Percentiles rank a stretch among this genome's conserved stretches.
These are phyloP conservation scores for Mallotus nudiflorus DNA, from an alignment of 345 rosid genomes.

Conservation along the genomic window DNA sequence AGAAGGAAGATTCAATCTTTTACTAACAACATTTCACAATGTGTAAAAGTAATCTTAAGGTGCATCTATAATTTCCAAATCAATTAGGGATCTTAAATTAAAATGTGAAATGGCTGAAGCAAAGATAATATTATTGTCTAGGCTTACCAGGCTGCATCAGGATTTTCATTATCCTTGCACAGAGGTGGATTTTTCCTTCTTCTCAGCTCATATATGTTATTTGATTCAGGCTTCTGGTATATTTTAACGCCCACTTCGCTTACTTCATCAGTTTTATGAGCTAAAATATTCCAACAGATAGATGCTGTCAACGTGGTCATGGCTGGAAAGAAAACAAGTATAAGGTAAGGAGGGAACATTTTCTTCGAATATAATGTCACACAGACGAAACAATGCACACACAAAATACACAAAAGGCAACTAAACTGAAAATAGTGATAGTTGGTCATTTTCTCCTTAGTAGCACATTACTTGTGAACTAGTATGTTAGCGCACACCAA, in stretches of 20 bases:
- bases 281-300: constrained; percentile 90
- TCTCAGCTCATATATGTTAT: constrained; percentile 76
- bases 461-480: neutral
- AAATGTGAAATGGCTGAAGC: neutral
- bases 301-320: constrained; percentile 76
- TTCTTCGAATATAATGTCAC: constrained; percentile 3
- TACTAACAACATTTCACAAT: neutral
- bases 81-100: neutral
- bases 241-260: constrained; percentile 86
- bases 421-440: neutral
- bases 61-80: neutral
- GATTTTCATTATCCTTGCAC: constrained; percentile 86
- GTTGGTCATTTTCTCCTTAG: neutral
- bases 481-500: neutral
- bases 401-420: neutral
- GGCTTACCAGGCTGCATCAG: constrained; percentile 91
- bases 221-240: constrained; percentile 93
- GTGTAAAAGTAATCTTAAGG: neutral
- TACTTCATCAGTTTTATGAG: constrained; percentile 86
- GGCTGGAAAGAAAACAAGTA: constrained; percentile 48
- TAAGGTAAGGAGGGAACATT: constrained; percentile 4
- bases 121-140: constrained; percentile 8
- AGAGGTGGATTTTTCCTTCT: constrained; percentile 81
- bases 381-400: neutral
- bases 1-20: neutral